Evolutionary conservation across 768 basidiomycete species (phyloP), one percentile per base, ranked within the genome.

Genomic region (Calocera viscosa): DNA sequence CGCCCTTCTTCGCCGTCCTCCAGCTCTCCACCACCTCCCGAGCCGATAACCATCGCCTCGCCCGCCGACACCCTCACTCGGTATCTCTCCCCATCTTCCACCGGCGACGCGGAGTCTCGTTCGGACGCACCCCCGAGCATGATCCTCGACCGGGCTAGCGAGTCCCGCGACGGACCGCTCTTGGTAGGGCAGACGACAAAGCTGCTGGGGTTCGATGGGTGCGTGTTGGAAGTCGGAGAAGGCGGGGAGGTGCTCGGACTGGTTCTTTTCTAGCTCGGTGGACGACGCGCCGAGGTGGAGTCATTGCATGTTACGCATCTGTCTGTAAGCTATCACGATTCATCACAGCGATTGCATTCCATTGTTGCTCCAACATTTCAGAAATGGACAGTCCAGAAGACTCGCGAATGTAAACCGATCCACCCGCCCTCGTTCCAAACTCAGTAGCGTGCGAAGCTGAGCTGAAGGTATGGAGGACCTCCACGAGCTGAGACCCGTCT

Each of bases 241-340:
- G 80, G 84, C 24, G 90, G 87, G 1, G 89, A 90, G 71, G 86
- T 94, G 30, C 82, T 87, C n/a, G 80, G 86, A 33, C 85, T 92
- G 12, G 87, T 72, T 28, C 38, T 74, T 2, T 73, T 72, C 22
- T 49, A 40, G 39, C 19, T 40, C 10, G 10, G 10, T 40, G 39
- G 10, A 40, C 10, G 39, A 10, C 8, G 24, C n/a, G 49, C 49
- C 49, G 49, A 8, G 49, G 12, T 49, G 49, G 14, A 49, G 11
- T 49, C n/a, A n/a, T n/a, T n/a, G n/a, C n/a, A n/a, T n/a, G n/a
- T n/a, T n/a, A n/a, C n/a, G n/a, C n/a, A n/a, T n/a, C n/a, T n/a
- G n/a, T n/a, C n/a, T n/a, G n/a, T n/a, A n/a, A n/a, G n/a, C n/a
- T n/a, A n/a, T n/a, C n/a, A n/a, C n/a, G n/a, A n/a, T n/a, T n/a